Evolutionary conservation across 2,329 filamentous ascomycete genomes (phyloP), one percentile per base, ranked within the genome.

Genomic region (Lachnum nothofagi): DNA sequence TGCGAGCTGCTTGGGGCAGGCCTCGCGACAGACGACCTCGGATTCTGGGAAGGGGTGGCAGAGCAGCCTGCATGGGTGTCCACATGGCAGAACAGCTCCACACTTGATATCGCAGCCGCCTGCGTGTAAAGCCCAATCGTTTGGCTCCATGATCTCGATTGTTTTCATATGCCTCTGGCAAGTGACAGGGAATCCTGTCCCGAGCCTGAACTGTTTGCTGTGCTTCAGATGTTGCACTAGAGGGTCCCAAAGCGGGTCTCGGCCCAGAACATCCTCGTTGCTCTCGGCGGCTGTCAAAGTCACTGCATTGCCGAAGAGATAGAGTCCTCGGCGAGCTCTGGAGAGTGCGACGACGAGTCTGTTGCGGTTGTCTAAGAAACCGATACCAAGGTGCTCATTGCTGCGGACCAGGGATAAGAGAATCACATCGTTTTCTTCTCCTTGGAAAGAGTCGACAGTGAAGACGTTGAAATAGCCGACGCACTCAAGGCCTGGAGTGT

Each of bases 361-460:
- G 52, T 82, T 80, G 53, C 69, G 65, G 48, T 85, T 80, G 1
- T 76, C 73, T 1, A 95, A 72, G 57, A 95, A 96, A 0, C 91
- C 91, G 24, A 90, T 83, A 1, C 72, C 70, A 4, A 69, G 62
- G 1, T 69, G 60, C 1, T 63, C 55, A 29, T 84, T 85, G 55
- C 84, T 90, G 37, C 91, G 79, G 3, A 93, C 89, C 0, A 95
- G 71, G 0, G 90, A 95, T 0, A 95, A 70, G 2, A 95, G 64
- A 8, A 96, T 75, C 7, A 95, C 73, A 20, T 91, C 86, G 53
- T 95, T 95, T 63, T 95, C 89, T 60, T 95, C 89, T 10, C 90
- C 90, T 65, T 95, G 90, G 61, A 91, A 95, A 0, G 86, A 88
- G 61, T 95, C 91, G 0, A 96, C 87, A 0, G 90, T 95, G 27